These are phyloP conservation scores for Oxalis stricta DNA, from an alignment of 441 rosid species.

Conservation along the genomic window DNA sequence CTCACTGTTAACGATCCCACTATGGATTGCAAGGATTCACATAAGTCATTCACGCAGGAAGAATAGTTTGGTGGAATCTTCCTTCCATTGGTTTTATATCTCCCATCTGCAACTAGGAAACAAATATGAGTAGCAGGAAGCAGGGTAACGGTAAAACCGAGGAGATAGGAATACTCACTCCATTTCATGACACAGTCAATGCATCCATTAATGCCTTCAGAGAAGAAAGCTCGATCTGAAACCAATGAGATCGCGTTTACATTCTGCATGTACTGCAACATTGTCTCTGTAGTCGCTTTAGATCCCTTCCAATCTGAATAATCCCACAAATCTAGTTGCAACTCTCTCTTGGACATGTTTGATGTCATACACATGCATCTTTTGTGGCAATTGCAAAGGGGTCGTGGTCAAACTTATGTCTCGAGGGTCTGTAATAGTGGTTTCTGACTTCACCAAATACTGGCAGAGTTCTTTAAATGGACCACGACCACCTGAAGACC, in stretches of 20 bases:
- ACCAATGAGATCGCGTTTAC: constrained; percentile 54
- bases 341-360: constrained; percentile 29
- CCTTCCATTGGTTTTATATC: constrained; percentile 16
- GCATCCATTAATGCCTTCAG: constrained; percentile 51
- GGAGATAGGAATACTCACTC: constrained; percentile 38
- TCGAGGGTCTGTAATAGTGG: constrained; percentile 44
- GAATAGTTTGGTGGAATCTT: constrained; percentile 35
- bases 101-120: constrained; percentile 30
- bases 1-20: constrained; percentile 35
- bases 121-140: constrained; percentile 7
- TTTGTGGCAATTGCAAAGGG: constrained; percentile 16
- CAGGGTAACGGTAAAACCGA: constrained; percentile 1
- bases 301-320: constrained; percentile 64
- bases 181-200: constrained; percentile 39
- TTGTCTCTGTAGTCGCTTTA: constrained; percentile 42
- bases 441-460: constrained; percentile 44
- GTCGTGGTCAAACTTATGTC: constrained; percentile 20
- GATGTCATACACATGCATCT: constrained; percentile 37
- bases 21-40: constrained; percentile 23
- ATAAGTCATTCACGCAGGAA: constrained; percentile 40
- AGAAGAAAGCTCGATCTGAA: constrained; percentile 46
- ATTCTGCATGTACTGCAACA: constrained; percentile 56
- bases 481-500: constrained; percentile 71
- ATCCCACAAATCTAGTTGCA: constrained; percentile 65
- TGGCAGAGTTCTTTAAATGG: constrained; percentile 79